phyloP scores from a whole-genome alignment of 148 eudicot genomes.

The Rhododendron vialii region DNA sequence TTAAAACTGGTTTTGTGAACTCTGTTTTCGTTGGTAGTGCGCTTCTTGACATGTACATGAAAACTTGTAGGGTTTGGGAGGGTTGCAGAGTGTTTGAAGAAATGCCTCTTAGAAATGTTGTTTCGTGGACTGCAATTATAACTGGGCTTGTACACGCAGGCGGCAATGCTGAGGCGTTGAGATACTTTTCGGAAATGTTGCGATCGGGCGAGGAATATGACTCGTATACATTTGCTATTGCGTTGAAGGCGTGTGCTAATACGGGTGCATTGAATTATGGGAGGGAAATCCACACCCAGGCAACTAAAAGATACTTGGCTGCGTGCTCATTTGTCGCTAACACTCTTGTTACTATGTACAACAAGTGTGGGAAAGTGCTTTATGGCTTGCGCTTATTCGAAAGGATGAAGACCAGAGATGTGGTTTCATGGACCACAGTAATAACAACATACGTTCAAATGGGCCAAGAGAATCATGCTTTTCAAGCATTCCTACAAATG shows the following conservation, averaged over 20 bases:
- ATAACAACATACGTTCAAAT: slow-evolving; percentile 65
- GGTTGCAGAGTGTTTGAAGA: slow-evolving; percentile 70
- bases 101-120: slow-evolving; percentile 84
- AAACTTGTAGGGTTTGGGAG: slow-evolving; percentile 46
- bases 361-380: slow-evolving; percentile 73
- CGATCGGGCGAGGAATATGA: slow-evolving; percentile 46
- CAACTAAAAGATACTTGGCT: slow-evolving; percentile 16
- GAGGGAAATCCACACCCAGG: slow-evolving; percentile 68
- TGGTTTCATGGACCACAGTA: slow-evolving; percentile 81
- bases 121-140: slow-evolving; percentile 87
- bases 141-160: slow-evolving; percentile 79
- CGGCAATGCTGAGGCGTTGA: slow-evolving; percentile 46
- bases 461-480: slow-evolving; percentile 2
- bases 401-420: slow-evolving; percentile 61
- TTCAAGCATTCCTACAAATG: background rate
- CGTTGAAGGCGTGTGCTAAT: slow-evolving; percentile 86
- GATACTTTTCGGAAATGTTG: slow-evolving; percentile 68
- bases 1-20: slow-evolving; percentile 54
- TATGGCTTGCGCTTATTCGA: slow-evolving; percentile 66
- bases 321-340: slow-evolving; percentile 16
- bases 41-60: slow-evolving; percentile 79
- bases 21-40: slow-evolving; percentile 90
- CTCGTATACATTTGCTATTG: slow-evolving; percentile 70
- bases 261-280: slow-evolving; percentile 49
- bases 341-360: slow-evolving; percentile 80